Conservation (phyloP, 352 stramenopile genomes). For the Plasmopara muralis region DNA sequence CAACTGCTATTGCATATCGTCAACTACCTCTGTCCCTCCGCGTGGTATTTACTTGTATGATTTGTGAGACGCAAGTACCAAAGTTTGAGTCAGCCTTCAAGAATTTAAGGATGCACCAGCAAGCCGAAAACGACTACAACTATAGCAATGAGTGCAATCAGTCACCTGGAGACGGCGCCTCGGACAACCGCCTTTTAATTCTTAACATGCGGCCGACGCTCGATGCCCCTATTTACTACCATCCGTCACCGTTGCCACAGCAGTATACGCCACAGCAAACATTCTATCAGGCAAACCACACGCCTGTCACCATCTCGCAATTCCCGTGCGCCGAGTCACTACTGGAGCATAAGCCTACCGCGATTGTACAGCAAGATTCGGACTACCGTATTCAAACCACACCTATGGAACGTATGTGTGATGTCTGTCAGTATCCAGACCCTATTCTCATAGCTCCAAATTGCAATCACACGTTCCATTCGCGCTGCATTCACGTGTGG, state of each 20-base stretch:
- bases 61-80: conserved; percentile 26
- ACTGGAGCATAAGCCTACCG: conserved; percentile 29
- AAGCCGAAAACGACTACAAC: conserved; percentile 21
- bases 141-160: conserved; percentile 23
- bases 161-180: conserved; percentile 5
- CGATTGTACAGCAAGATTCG: conserved; percentile 15
- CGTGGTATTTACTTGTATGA: conserved; percentile 17
- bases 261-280: conserved; percentile 25
- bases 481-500: conserved; percentile 76
- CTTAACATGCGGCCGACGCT: conserved; percentile 22
- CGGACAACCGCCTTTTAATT: conserved; percentile 7
- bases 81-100: conserved; percentile 32
- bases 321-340: conserved; percentile 27
- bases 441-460: conserved; percentile 59
- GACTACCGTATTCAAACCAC: conserved; percentile 20
- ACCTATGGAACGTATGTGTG: conserved; percentile 39
- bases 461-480: conserved; percentile 84
- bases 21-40: conserved; percentile 1
- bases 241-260: conserved; percentile 14
- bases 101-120: conserved; percentile 31
- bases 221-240: conserved; percentile 22
- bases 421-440: conserved; percentile 75
- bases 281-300: conserved; percentile 25
- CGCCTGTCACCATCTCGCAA: conserved; percentile 26
- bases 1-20: conserved; percentile 4